Percentiles rank a stretch among this genome's conserved stretches.
Evolutionary conservation across 1,284 basidiomycete genomes (phyloP).

Genomic region (Trichosporon ovoides): DNA sequence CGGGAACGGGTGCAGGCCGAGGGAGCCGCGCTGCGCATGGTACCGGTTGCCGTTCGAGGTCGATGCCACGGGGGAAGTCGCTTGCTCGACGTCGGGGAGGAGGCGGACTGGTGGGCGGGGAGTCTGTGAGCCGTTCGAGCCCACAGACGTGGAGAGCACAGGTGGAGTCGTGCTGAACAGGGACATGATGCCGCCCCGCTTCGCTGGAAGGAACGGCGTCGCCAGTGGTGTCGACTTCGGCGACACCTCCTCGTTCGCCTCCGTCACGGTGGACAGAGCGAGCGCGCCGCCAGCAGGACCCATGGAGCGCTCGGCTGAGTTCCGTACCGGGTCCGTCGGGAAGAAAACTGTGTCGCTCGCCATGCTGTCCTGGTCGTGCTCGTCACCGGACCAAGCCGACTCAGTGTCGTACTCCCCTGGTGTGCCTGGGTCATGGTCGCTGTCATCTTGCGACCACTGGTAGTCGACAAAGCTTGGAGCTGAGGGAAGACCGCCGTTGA

Average conservation of each 20-base stretch:
- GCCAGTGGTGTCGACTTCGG: conserved; percentile 6
- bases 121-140: conserved; percentile 15
- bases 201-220: conserved; percentile 3
- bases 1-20: conserved; percentile 1
- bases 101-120: conserved; percentile 7
- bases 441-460: conserved; percentile 15
- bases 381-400: conserved; percentile 21
- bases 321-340: conserved; percentile 10
- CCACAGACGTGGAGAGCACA: conserved; percentile 7
- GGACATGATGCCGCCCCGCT: conserved; percentile 15
- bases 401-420: conserved; percentile 11
- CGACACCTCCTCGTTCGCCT: conserved; percentile 6
- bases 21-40: background rate
- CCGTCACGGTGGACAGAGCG: conserved; percentile 11
- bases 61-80: background rate
- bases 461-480: conserved; percentile 45
- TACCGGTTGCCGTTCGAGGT: background rate
- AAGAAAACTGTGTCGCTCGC: conserved; percentile 25
- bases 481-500: conserved; percentile 35
- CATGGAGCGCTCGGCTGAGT: background rate
- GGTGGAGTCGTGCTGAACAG: conserved; percentile 17
- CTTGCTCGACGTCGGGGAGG: conserved; percentile 11
- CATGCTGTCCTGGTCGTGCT: conserved; percentile 23
- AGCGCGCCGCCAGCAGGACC: background rate
- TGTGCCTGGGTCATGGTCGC: conserved; percentile 6